A percentile compares a stretch with the other conserved stretches of the same genome.
Evolutionary conservation across 805 yeast genomes (phyloP).

Genomic region (Naumovozyma dairenensis): DNA sequence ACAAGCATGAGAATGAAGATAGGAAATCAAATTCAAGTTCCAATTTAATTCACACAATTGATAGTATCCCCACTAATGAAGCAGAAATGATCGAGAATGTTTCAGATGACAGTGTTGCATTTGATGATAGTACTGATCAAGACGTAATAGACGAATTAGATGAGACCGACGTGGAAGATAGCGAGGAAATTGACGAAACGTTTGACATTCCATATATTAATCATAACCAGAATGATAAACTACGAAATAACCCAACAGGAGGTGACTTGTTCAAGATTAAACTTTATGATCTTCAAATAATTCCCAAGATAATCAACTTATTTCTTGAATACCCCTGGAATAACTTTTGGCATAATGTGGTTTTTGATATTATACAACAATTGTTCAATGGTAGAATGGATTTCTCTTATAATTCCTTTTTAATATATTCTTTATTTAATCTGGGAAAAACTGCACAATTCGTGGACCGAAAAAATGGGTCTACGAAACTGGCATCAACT

Average conservation of each 20-base stretch:
- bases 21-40: too few relatives aligned
- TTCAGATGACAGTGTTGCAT: conserved; percentile 27
- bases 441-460: neutral
- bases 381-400: conserved; percentile 81
- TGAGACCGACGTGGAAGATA: conserved; percentile 5
- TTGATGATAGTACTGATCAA: conserved; percentile 27
- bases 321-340: conserved; percentile 92
- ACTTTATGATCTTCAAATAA: conserved; percentile 61
- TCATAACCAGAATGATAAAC: conserved; percentile 30
- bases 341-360: conserved; percentile 93
- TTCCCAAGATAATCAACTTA: conserved; percentile 57
- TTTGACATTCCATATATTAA: conserved; percentile 30
- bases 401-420: conserved; percentile 72
- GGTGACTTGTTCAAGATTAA: conserved; percentile 85
- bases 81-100: conserved; percentile 4
- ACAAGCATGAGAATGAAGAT: too few relatives aligned
- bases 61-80: neutral
- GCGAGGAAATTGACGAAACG: conserved; percentile 27
- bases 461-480: neutral
- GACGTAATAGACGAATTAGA: conserved; percentile 30
- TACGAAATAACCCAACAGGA: conserved; percentile 56
- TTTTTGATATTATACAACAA: conserved; percentile 93
- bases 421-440: conserved; percentile 34
- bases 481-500: conserved; percentile 31
- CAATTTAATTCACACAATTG: too few relatives aligned